Evolutionary conservation across 805 yeast genomes (phyloP), one percentile per base, ranked within the genome.

Genomic region (Scheffersomyces coipomensis): DNA sequence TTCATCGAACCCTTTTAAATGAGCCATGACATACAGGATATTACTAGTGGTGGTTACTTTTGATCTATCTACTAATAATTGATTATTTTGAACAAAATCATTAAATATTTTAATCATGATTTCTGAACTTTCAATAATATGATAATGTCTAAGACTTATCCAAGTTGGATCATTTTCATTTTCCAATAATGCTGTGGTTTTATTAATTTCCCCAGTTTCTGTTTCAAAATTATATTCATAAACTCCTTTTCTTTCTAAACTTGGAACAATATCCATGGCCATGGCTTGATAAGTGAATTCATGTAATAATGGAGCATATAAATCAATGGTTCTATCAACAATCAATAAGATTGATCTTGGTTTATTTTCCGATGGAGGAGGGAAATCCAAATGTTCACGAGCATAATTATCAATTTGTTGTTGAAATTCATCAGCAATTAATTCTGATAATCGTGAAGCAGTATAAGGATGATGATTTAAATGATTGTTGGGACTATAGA

Each of bases 211-310:
- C 7, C 73, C 74, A 37, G 38, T 54, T 56, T 78, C 88, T 54
- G 68, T 79, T 51, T 77, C 85, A 6, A 78, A 73, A 33, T 65
- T 56, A 53, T 82, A 86, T 23, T 55, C 65, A 56, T 78, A 83
- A 12, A 47, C 48, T 21, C 69, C 67, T 66, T 38, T 67, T 60
- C 59, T 62, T 65, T 50, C 76, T 46, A 70, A 60, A 31, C 63
- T 54, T 22, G 64, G 66, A 2, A 75, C 73, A 19, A 84, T 62
- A 59, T 91, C 99, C 66, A 84, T 83, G 15, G 90, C 85, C 86
- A 90, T 82, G 4, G 97, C 90, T 62, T 91, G 95, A 61, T 90
- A 93, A 18, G 84, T 78, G 61, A 90, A 88, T 57, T 88, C 96
- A 60, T 93, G 98, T 39, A 90, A 62, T 34, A 93, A 58, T 0